Conservation (phyloP, 192 early-diverging fungal species). For the Coemansia asiatica region DNA sequence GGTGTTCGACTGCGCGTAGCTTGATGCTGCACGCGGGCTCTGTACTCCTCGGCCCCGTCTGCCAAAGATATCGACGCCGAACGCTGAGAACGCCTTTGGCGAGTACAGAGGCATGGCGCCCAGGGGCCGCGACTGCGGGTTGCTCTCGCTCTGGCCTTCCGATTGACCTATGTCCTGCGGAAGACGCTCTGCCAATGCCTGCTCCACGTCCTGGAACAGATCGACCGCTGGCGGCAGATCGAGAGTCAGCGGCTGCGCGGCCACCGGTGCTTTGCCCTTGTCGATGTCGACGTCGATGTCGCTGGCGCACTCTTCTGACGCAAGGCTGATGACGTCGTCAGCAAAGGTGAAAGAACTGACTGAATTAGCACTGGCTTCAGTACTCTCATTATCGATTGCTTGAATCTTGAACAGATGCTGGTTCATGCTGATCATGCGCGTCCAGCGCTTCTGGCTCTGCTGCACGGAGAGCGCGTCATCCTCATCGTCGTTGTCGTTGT, state of each 20-base stretch:
- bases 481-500: neutral
- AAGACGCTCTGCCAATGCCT: slow-evolving; percentile 45
- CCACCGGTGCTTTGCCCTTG: neutral
- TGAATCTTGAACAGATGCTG: slow-evolving; percentile 44
- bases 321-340: slow-evolving; percentile 15
- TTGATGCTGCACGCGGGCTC: neutral
- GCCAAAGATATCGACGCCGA: slow-evolving; percentile 13
- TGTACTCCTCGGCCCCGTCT: neutral
- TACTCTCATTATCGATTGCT: too few species aligned
- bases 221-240: slow-evolving; percentile 41
- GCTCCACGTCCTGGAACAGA: slow-evolving; percentile 40
- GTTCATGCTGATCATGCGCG: slow-evolving; percentile 46
- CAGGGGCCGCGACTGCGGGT: neutral
- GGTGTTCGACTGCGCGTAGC: neutral
- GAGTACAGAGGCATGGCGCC: slow-evolving; percentile 14
- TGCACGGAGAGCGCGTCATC: slow-evolving; percentile 31
- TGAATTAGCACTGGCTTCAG: too few species aligned
- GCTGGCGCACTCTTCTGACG: slow-evolving; percentile 1
- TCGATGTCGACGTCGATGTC: slow-evolving; percentile 1
- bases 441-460: slow-evolving; percentile 49
- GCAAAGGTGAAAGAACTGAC: too few species aligned
- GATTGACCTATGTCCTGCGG: slow-evolving; percentile 21
- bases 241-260: slow-evolving; percentile 33
- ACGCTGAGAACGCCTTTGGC: slow-evolving; percentile 11
- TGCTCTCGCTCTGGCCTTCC: too few species aligned